Evolutionary conservation across 2,329 filamentous ascomycete species (phyloP), one percentile per base, ranked within the genome.

Genomic region (Ophiostoma pallidulum): DNA sequence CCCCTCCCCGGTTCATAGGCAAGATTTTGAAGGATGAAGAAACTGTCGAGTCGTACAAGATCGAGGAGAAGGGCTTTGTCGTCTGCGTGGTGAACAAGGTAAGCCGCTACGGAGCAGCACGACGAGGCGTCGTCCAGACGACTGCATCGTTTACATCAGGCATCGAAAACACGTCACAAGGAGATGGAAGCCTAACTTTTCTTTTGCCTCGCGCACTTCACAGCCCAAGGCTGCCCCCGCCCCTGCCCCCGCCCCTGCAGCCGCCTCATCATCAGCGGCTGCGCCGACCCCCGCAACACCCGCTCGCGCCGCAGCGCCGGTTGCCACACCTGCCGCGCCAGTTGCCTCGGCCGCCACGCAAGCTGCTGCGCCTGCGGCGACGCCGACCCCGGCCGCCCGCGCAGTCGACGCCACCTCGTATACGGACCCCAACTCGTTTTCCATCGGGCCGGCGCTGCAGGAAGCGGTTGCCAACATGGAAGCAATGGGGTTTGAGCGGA

Each of bases 31-130:
- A 96, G 69, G 91, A 98, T 84, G 88, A 89, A 53, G 92, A 96
- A 63, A 95, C 90, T 3, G 86, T 98, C 58, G 88, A 89, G 67
- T 90, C 86, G 35, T 97, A 97, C 74, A 95, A 88, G 70, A 97
- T 98, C 54, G 91, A 98, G 69, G 92, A 97, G 77, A 98, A 97
- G 76, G 92, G 92, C 32, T 98, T 97, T 66, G 89, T 98, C 60
- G 92, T 98, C 52, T 98, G 92, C 72, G 95, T 98, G 82, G 83
- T 94, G 59, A 88, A 87, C 64, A 97, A 97, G 86, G 90, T 94
- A 72, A 47, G 49, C 12, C 48, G 29, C n/a, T 37, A 19, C n/a
- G n/a, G n/a, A n/a, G n/a, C n/a, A n/a, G n/a, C n/a, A n/a, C n/a
- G n/a, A n/a, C n/a, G n/a, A n/a, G n/a, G n/a, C n/a, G n/a, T n/a